These are phyloP conservation scores for Colletotrichum sojae DNA, from an alignment of 2,329 filamentous ascomycete genomes.

Conservation along the genomic window DNA sequence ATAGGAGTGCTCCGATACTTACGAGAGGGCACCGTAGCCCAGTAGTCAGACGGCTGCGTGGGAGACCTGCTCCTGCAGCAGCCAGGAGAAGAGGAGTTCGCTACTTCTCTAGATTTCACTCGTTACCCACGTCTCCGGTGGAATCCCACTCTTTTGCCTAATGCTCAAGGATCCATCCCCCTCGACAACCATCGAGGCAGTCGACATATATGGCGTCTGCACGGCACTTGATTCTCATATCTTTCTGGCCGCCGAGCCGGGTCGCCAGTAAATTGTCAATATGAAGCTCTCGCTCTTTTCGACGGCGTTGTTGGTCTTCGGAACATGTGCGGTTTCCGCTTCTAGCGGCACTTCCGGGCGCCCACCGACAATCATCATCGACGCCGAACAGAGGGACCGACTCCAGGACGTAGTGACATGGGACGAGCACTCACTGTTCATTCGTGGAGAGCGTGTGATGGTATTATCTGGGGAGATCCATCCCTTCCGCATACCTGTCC, in stretches of 20 bases:
- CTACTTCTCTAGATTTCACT: too few species aligned
- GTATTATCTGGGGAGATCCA: constrained; percentile 83
- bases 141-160: neutral
- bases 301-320: constrained; percentile 34
- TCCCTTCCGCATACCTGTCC: constrained; percentile 69
- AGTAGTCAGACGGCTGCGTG: too few species aligned
- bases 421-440: constrained; percentile 79
- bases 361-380: constrained; percentile 41
- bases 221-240: neutral
- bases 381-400: constrained; percentile 44
- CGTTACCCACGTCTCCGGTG: neutral
- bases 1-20: too few species aligned
- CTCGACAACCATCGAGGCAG: neutral
- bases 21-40: too few species aligned
- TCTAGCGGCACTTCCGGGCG: constrained; percentile 37
- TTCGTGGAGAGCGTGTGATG: constrained; percentile 78
- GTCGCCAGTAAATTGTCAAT: neutral
- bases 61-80: too few species aligned
- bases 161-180: neutral
- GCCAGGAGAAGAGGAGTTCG: too few species aligned
- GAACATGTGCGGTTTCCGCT: constrained; percentile 41
- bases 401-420: constrained; percentile 70
- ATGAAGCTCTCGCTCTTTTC: constrained; percentile 18
- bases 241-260: neutral
- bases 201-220: neutral